These are phyloP conservation scores for Goffeauzyma gilvescens DNA, from an alignment of 768 basidiomycete genomes.

Conservation along the genomic window DNA sequence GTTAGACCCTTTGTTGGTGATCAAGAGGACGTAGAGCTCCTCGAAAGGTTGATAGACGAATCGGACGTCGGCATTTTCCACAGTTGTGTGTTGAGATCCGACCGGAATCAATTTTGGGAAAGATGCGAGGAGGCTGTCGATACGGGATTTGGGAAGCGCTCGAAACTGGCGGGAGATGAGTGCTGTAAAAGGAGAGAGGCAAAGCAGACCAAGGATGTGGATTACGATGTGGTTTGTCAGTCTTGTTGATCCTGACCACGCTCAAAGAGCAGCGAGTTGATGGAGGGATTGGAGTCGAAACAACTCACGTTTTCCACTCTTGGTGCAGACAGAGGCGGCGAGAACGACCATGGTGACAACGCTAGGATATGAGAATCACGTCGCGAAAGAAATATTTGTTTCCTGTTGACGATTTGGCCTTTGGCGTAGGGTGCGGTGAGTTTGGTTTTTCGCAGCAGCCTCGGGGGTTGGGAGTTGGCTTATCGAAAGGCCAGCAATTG, in stretches of 20 bases:
- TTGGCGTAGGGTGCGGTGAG: no score
- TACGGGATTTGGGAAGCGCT: conserved; percentile 63
- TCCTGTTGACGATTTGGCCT: no score
- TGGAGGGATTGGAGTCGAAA: conserved; percentile 7
- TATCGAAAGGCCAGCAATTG: no score
- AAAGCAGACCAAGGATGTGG: conserved; percentile 11
- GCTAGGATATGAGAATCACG: conserved; percentile 2
- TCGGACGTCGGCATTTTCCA: conserved; percentile 83
- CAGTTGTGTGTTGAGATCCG: conserved; percentile 87
- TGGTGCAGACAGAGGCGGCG: conserved; percentile 26
- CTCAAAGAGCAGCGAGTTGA: conserved; percentile 6
- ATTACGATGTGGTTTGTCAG: background rate
- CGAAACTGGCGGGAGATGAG: conserved; percentile 92
- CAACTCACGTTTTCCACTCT: conserved; percentile 31
- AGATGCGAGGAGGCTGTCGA: conserved; percentile 86
- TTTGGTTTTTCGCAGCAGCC: no score
- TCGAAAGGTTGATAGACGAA: conserved; percentile 94
- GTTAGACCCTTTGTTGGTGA: conserved; percentile 97
- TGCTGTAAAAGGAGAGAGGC: conserved; percentile 38
- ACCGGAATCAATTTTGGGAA: conserved; percentile 94
- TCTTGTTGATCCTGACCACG: conserved; percentile 14
- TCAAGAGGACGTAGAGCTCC: conserved; percentile 87
- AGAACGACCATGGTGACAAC: conserved; percentile 23
- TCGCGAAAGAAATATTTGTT: no score
- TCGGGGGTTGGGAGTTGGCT: no score